phyloP scores from a whole-genome alignment of 148 eudicot species.

The Silene latifolia region DNA sequence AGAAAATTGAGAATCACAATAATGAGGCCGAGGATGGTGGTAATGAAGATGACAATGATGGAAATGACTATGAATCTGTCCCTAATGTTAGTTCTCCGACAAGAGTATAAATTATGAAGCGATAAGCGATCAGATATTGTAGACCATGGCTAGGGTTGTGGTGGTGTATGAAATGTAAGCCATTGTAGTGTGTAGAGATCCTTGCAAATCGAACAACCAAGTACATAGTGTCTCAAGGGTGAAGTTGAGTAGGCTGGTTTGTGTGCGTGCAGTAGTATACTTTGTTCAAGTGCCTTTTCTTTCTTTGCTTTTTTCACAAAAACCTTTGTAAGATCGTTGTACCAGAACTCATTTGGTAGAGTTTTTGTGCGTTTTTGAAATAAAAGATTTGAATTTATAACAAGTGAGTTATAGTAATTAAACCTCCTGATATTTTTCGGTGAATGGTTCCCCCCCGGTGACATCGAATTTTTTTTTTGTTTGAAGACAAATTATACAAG shows the following conservation, averaged over 20 bases:
- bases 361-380: constrained; percentile 18
- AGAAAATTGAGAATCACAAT: constrained; percentile 14
- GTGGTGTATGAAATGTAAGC: constrained; percentile 20
- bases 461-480: no score
- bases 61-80: constrained; percentile 33
- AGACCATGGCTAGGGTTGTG: constrained; percentile 15
- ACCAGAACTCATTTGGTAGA: constrained; percentile 1
- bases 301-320: not conserved
- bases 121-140: not conserved
- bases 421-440: not conserved
- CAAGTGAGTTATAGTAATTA: not conserved
- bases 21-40: constrained; percentile 8
- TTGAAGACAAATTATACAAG: no score
- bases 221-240: constrained; percentile 16
- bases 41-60: constrained; percentile 27
- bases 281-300: constrained; percentile 13
- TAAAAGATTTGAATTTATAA: not conserved
- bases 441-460: no score
- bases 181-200: constrained; percentile 3
- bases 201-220: not conserved
- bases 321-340: constrained; percentile 3
- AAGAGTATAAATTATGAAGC: constrained; percentile 32
- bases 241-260: not conserved
- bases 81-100: constrained; percentile 29
- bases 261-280: constrained; percentile 16